phyloP scores from a whole-genome alignment of 139 green algal genomes.

The Chlamydomonas incerta region DNA sequence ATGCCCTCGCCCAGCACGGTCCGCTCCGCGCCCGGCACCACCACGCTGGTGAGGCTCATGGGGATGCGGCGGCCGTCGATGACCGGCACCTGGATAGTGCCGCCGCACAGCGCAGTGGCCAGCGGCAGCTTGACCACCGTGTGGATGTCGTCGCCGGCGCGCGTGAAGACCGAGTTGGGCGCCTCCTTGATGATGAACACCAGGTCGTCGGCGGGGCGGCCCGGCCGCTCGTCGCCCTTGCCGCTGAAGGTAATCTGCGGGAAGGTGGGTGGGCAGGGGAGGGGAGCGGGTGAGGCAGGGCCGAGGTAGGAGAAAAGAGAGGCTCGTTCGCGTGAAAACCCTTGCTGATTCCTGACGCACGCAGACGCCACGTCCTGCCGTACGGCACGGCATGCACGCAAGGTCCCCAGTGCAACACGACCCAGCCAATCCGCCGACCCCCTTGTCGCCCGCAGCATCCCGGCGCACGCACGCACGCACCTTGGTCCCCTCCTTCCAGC shows the following conservation, averaged over 20 bases:
- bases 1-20: constrained; percentile 45
- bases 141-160: constrained; percentile 4
- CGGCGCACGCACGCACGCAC: neutral
- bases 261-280: neutral
- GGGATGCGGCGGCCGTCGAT: constrained; percentile 46
- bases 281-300: constrained; percentile 35
- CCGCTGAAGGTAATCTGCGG: constrained; percentile 48
- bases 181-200: constrained; percentile 60
- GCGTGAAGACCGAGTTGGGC: constrained; percentile 53
- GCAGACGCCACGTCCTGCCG: too few species aligned
- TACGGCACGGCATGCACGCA: too few species aligned
- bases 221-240: constrained; percentile 67
- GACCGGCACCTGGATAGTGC: constrained; percentile 24
- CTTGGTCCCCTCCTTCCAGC: constrained; percentile 76
- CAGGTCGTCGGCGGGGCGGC: constrained; percentile 51
- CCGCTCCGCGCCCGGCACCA: constrained; percentile 11
- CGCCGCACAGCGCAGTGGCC: constrained; percentile 49
- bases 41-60: neutral
- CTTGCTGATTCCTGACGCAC: too few species aligned
- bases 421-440: too few species aligned
- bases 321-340: too few species aligned
- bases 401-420: too few species aligned
- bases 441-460: too few species aligned
- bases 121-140: constrained; percentile 26
- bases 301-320: too few species aligned